Base-by-base conservation (phyloP, 495 filamentous ascomycete species). In the Neurospora tetrasperma region DNA sequence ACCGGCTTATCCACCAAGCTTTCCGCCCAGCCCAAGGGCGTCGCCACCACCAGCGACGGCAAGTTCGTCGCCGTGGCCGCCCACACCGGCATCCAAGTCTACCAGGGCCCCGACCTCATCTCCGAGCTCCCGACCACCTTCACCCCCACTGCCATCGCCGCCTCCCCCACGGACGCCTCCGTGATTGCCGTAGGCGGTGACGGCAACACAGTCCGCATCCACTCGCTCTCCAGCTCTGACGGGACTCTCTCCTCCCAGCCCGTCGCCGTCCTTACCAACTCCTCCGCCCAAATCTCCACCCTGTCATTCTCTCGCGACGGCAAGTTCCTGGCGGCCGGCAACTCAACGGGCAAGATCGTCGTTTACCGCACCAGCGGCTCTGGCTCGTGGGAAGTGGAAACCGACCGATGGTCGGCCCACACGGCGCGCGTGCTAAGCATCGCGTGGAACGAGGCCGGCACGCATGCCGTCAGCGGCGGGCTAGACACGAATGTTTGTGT, bases 401-500 rank as follows among this genome's bases (percentile, higher is more conserved):
- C 90, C 8, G 89, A 91, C 75, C 88, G 95, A 42, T 99, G 96
- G 96, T 92, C 92, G 18, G 92, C 94, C 20, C 96, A 99, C 80
- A 97, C 94, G 8, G 93, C 90, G 31, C 88, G 94, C 20, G 90
- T 98, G 59, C 94, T 91, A 70, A 88, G 87, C 54, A 89, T 99
- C 72, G 89, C 89, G 18, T 99, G 96, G 96, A 92, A 94, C 77
- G 80, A 80, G 7, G 87, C 86, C 27, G 92, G 90, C 10, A 90
- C 89, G 27, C 91, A 92, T 78, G 91, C 94, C 7, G 93, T 89
- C 16, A 97, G 92, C 77, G 96, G 94, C 6, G 89, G 88, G 4
- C 82, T 98, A 44, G 96, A 99, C 78, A 97, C 94, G 5, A 91
- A 97, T 76, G 88, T 99, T 54, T 92, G 92, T 77, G 90, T 97